Percentiles rank a stretch among this genome's conserved stretches.
phyloP scores from a whole-genome alignment of 169 alveolate genomes.

The Amoebophrya sp. region DNA sequence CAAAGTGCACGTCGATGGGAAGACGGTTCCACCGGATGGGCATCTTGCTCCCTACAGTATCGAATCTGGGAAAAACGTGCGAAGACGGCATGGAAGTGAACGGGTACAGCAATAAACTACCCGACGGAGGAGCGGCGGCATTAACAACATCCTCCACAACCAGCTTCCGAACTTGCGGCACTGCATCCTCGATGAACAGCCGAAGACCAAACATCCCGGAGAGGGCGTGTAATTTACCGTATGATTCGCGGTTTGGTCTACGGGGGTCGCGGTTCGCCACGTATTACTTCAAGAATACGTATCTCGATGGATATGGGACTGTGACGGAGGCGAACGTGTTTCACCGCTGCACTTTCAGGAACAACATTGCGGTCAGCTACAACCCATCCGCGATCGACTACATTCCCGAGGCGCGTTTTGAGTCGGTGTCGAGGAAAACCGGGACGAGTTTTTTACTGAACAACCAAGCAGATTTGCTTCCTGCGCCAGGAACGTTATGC shows the following conservation, averaged over 20 bases:
- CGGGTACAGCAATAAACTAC: neutral
- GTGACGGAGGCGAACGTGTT: neutral
- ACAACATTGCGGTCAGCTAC: neutral
- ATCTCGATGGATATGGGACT: neutral
- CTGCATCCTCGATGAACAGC: neutral
- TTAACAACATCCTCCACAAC: neutral
- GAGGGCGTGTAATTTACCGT: neutral
- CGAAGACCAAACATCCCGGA: neutral
- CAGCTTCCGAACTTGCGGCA: neutral
- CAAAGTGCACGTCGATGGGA: neutral
- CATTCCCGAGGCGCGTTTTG: neutral
- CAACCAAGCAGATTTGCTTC: neutral
- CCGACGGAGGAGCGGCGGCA: neutral
- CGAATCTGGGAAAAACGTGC: neutral
- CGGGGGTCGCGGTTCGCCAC: neutral
- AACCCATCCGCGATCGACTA: neutral
- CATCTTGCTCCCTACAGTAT: neutral
- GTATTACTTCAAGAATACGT: neutral
- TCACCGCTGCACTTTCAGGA: neutral
- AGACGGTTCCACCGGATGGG: neutral
- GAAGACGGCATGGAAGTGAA: conserved; percentile 3
- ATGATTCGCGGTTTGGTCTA: neutral
- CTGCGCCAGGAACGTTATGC: neutral
- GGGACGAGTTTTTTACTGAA: neutral
- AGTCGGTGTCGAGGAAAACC: neutral